A percentile compares a stretch with the other conserved stretches of the same genome.
phyloP scores from a whole-genome alignment of 2,329 filamentous ascomycete species.

The Raffaelea arxii region DNA sequence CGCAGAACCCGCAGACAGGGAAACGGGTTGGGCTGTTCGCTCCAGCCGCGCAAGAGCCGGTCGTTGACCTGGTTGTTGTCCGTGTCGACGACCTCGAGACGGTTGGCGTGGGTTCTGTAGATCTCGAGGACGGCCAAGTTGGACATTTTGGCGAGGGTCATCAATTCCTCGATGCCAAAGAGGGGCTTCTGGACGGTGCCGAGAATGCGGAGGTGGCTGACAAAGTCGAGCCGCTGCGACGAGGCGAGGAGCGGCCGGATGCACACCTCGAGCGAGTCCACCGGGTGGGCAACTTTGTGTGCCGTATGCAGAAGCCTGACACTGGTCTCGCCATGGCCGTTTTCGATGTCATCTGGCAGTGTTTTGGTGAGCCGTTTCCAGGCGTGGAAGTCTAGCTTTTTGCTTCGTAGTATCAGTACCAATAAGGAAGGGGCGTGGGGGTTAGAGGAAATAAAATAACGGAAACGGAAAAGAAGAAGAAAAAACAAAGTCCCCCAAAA shows the following conservation, averaged over 20 bases:
- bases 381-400: conserved; percentile 1
- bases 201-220: conserved; percentile 17
- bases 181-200: not conserved
- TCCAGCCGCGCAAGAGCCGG: conserved; percentile 36
- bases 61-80: conserved; percentile 25
- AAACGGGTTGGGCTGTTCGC: conserved; percentile 29
- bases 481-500: no score
- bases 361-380: conserved; percentile 4
- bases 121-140: conserved; percentile 40
- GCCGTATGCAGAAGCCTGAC: no score
- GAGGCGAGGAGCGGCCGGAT: no score
- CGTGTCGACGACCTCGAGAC: no score
- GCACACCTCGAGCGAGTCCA: conserved; percentile 6
- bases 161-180: conserved; percentile 25
- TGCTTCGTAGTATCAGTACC: no score
- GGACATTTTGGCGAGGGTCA: conserved; percentile 29
- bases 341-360: no score
- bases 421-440: no score
- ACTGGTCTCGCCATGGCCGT: no score
- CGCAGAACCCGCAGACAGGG: conserved; percentile 35
- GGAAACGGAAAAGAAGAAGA: no score
- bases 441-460: no score
- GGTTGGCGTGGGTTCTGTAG: conserved; percentile 25
- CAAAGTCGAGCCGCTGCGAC: conserved; percentile 18
- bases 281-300: no score